These are phyloP conservation scores for Euphorbia lathyris DNA, from an alignment of 345 rosid species.

Conservation along the genomic window DNA sequence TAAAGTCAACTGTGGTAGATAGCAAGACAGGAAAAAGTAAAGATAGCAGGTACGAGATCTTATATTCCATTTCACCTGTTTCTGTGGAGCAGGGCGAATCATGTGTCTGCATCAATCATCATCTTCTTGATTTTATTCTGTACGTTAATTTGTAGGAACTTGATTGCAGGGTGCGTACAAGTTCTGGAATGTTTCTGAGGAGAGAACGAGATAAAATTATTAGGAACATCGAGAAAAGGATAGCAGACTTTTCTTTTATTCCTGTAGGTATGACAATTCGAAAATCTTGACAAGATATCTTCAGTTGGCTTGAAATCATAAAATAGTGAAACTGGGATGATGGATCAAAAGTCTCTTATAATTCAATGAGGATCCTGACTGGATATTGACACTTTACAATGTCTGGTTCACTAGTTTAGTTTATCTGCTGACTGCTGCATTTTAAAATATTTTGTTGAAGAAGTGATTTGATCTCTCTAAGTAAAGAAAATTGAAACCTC, in stretches of 20 bases:
- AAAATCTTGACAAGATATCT: not conserved
- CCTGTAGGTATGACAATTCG: conserved; percentile 55
- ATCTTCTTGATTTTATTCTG: not conserved
- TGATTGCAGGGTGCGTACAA: conserved; percentile 72
- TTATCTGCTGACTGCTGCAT: not conserved
- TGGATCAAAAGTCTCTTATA: not conserved
- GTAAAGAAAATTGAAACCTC: too few relatives aligned
- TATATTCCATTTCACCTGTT: not conserved
- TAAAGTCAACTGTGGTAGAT: conserved; percentile 42
- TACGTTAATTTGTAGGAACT: not conserved
- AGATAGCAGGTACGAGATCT: conserved; percentile 39
- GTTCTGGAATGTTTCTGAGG: conserved; percentile 82
- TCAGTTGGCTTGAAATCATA: not conserved
- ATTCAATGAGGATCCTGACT: not conserved
- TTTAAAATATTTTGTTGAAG: not conserved
- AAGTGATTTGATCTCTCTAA: not conserved
- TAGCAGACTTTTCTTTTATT: conserved; percentile 78
- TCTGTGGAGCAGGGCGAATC: not conserved
- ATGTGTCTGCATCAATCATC: not conserved
- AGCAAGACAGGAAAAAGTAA: conserved; percentile 30
- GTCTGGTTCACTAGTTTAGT: not conserved
- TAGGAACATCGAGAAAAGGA: conserved; percentile 68
- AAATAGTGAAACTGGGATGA: not conserved
- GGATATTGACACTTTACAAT: not conserved
- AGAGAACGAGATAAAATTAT: conserved; percentile 72